These are phyloP conservation scores for Tolypocladium ophioglossoides DNA, from an alignment of 2,329 filamentous ascomycete species.

Conservation along the genomic window DNA sequence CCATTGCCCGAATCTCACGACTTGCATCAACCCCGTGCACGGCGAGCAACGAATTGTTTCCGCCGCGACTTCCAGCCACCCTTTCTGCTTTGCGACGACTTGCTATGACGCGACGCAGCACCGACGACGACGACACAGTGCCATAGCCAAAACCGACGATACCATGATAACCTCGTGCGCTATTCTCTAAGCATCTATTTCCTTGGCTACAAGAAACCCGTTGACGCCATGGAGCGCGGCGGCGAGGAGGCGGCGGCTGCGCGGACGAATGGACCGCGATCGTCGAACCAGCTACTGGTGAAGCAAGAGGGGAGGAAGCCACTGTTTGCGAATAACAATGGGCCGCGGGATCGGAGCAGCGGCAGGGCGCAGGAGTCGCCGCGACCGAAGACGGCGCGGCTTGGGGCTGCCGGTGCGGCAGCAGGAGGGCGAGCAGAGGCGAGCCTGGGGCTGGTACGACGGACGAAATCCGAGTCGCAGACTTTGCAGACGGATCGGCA, in stretches of 20 bases:
- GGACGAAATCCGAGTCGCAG: constrained; percentile 14
- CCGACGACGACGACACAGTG: not conserved
- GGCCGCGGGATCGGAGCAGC: constrained; percentile 10
- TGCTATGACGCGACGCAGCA: not conserved
- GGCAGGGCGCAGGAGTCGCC: constrained; percentile 6
- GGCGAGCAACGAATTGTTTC: not conserved
- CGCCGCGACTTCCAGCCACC: not conserved
- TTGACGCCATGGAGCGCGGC: not conserved
- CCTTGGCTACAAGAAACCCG: not conserved
- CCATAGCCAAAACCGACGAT: not conserved
- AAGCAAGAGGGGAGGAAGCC: constrained; percentile 30
- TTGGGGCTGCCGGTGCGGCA: not conserved
- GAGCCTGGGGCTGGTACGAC: constrained; percentile 4
- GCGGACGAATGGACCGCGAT: not conserved
- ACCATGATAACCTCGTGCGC: not conserved
- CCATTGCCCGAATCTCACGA: not conserved
- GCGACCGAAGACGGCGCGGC: constrained; percentile 1
- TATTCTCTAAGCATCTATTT: not conserved
- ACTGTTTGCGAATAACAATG: constrained; percentile 21
- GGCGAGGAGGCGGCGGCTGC: not conserved
- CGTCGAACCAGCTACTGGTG: constrained; percentile 19
- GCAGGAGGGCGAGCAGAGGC: not conserved
- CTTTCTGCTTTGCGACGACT: not conserved
- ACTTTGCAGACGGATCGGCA: constrained; percentile 6
- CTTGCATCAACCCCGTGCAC: not conserved